These are phyloP conservation scores for Aaosphaeria pasadenensis DNA, from an alignment of 2,329 filamentous ascomycete genomes.

Conservation along the genomic window DNA sequence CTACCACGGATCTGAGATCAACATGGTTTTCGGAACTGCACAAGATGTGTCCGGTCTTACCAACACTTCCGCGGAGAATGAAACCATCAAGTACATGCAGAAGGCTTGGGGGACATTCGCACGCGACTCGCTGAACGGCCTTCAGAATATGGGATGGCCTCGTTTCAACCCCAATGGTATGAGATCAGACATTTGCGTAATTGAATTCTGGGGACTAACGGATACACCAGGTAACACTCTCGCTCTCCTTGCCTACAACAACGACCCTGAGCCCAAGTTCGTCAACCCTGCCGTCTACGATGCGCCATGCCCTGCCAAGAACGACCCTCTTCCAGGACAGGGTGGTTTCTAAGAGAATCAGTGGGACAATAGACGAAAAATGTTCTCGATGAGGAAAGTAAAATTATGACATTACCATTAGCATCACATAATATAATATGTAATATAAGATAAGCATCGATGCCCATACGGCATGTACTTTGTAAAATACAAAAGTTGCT, in stretches of 20 bases:
- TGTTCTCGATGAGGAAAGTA: no score
- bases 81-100: conserved; percentile 30
- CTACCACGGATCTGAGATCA: conserved; percentile 37
- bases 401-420: no score
- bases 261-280: conserved; percentile 14
- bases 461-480: no score
- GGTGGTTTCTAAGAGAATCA: no score
- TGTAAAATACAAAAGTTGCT: no score
- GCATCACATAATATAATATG: no score
- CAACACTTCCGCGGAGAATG: conserved; percentile 20
- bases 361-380: no score
- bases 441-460: no score
- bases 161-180: conserved; percentile 4
- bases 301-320: conserved; percentile 6
- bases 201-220: no score
- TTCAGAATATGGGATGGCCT: conserved; percentile 34
- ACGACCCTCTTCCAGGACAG: no score
- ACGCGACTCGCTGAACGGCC: conserved; percentile 22
- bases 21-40: conserved; percentile 33
- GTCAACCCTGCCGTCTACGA: conserved; percentile 18
- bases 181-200: no score
- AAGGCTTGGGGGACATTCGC: conserved; percentile 35
- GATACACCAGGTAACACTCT: conserved; percentile 12
- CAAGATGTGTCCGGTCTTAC: conserved; percentile 19
- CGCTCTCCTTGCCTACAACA: conserved; percentile 18